A percentile compares a stretch with the other conserved stretches of the same genome.
Conservation (phyloP, 495 filamentous ascomycete genomes). For the Hyaloscypha variabilis region DNA sequence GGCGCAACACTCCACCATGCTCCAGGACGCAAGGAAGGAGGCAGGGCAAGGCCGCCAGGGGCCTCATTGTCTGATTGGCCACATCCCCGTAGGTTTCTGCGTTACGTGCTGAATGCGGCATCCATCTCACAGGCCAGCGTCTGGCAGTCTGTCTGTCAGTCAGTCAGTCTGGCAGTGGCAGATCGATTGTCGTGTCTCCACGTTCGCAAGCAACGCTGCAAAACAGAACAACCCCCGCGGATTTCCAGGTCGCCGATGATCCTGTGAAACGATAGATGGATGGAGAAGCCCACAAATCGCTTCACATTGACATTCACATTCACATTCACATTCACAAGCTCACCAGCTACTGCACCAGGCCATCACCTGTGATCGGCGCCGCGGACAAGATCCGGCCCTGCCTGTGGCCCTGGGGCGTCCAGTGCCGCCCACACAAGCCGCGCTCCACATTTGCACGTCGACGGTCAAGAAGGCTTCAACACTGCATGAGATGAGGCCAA, state of each 20-base stretch:
- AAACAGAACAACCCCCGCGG: not conserved
- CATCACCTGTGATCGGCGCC: constrained; percentile 15
- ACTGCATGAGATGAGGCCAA: constrained; percentile 19
- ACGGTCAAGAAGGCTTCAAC: constrained; percentile 1
- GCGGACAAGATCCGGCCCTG: constrained; percentile 12
- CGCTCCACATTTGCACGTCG: constrained; percentile 5
- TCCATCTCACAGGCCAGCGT: not conserved
- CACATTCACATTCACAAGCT: too few relatives aligned
- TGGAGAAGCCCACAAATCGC: not conserved
- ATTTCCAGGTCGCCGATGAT: not conserved
- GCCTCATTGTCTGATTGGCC: not conserved
- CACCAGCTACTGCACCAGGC: constrained; percentile 7
- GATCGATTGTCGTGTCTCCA: not conserved
- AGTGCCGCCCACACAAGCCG: not conserved
- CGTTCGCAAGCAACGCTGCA: not conserved
- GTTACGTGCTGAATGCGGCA: not conserved
- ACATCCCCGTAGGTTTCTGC: not conserved
- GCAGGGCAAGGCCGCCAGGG: not conserved
- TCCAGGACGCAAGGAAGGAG: not conserved
- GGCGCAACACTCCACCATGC: too few relatives aligned
- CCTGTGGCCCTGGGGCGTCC: not conserved
- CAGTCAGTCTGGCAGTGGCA: too few relatives aligned
- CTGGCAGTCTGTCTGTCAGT: too few relatives aligned
- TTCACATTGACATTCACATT: not conserved
- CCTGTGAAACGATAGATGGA: not conserved